Conservation (phyloP, 805 yeast species). For the Spathaspora arborariae region DNA sequence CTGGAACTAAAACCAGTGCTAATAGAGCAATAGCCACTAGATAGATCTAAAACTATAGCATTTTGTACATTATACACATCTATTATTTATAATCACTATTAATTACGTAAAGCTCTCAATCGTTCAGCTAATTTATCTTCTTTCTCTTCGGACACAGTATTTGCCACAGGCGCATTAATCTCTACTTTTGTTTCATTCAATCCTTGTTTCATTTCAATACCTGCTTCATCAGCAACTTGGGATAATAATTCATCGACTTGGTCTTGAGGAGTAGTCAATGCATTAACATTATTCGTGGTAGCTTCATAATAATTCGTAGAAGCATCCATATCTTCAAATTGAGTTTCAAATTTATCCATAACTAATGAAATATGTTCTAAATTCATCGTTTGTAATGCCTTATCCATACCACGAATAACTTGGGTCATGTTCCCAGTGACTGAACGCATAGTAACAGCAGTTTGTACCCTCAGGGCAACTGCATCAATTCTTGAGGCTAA, state of each 20-base stretch:
- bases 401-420: slow-evolving; percentile 94
- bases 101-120: slow-evolving; percentile 71
- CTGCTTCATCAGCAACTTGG: slow-evolving; percentile 96
- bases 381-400: slow-evolving; percentile 93
- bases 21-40: not conserved
- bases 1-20: not conserved
- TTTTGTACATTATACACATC: not conserved
- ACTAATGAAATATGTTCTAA: slow-evolving; percentile 87
- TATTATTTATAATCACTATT: not conserved
- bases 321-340: slow-evolving; percentile 94
- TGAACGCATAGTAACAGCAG: slow-evolving; percentile 96
- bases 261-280: slow-evolving; percentile 88
- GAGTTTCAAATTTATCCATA: slow-evolving; percentile 96
- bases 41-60: too few species aligned
- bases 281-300: slow-evolving; percentile 84
- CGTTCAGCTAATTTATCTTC: slow-evolving; percentile 89
- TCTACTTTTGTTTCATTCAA: slow-evolving; percentile 63
- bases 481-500: slow-evolving; percentile 91
- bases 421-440: slow-evolving; percentile 92
- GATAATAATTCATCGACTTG: slow-evolving; percentile 88
- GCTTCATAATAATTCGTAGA: slow-evolving; percentile 89
- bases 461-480: slow-evolving; percentile 92
- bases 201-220: slow-evolving; percentile 85
- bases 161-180: slow-evolving; percentile 35
- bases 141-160: slow-evolving; percentile 55